Base-by-base conservation (phyloP, 352 stramenopile genomes). In the Globisporangium apiculatum region DNA sequence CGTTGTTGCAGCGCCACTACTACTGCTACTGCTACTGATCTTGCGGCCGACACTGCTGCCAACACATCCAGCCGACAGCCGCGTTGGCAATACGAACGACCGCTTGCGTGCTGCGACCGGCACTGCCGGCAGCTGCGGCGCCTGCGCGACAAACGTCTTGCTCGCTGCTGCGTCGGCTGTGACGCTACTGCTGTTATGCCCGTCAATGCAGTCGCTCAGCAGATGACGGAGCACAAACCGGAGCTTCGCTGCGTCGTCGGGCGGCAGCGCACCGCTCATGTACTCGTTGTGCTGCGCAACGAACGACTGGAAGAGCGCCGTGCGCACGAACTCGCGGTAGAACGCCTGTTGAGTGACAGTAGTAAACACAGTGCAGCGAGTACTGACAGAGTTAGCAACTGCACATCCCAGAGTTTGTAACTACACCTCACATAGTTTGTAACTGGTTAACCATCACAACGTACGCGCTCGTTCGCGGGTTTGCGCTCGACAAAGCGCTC, bases 121-220 rank as follows among this genome's bases (percentile, higher is more conserved):
- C 5, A 66, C 6, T 7, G 24, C 10, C 0, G 50, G 60, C 15
- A 68, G 17, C 24, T 72, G 62, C 0, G 72, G 72, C 5, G 47
- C 50, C 31, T 68, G 67, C 2, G 72, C 72, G 0, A 79, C 70
- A 36, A 82, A 79, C 7, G 69, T 82, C 55, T 82, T 82, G 43
- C 55, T 67, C 36, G 51, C 49, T 12, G 41, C 31, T 1, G 42
- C 43, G n/a, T 18, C n/a, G 24, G 12, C 54, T 6, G 51, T 38
- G 17, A 62, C 49, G 58, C 36, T 75, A 46, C 40, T 55, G 31
- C 24, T 55, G 10, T 5, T n/a, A 53, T 47, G 48, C 4, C 35
- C 48, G 48, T 55, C 60, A 18, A 15, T 40, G 5, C 24, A 43
- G 60, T 18, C 58, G 45, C 48, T 65, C 6, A 78, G 42, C 41